Evolutionary conservation across 1,284 basidiomycete species (phyloP).

Genomic region (Fomes fomentarius): DNA sequence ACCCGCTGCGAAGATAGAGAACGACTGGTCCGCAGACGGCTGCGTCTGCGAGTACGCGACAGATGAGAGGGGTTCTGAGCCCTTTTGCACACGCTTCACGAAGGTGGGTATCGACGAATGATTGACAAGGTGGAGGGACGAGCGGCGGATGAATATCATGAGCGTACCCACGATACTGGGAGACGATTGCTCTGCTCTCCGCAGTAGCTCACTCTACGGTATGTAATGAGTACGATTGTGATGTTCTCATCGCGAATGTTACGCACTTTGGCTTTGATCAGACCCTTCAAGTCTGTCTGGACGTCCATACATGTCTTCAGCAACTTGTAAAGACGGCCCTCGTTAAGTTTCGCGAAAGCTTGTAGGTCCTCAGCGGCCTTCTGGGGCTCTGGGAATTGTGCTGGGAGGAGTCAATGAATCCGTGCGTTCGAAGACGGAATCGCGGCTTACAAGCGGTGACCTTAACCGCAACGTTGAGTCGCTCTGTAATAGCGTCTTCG

Average conservation of each 20-base stretch:
- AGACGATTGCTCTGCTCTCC: slow-evolving; percentile 74
- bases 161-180: slow-evolving; percentile 71
- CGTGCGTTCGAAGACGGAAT: not conserved
- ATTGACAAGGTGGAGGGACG: slow-evolving; percentile 79
- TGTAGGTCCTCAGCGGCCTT: slow-evolving; percentile 82
- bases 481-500: slow-evolving; percentile 62
- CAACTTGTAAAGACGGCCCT: slow-evolving; percentile 84
- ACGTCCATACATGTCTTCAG: slow-evolving; percentile 83
- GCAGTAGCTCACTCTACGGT: slow-evolving; percentile 72
- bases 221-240: not conserved
- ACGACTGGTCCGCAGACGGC: slow-evolving; percentile 17
- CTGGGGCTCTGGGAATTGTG: slow-evolving; percentile 66
- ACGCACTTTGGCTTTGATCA: slow-evolving; percentile 79
- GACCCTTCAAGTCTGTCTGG: slow-evolving; percentile 79
- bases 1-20: slow-evolving; percentile 19
- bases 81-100: slow-evolving; percentile 64
- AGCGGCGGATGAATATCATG: slow-evolving; percentile 71
- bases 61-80: slow-evolving; percentile 21
- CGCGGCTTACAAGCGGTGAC: slow-evolving; percentile 55
- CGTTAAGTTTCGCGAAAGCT: slow-evolving; percentile 87
- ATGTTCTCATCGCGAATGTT: not conserved
- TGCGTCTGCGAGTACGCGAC: slow-evolving; percentile 23
- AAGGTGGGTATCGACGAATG: slow-evolving; percentile 85
- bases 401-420: slow-evolving; percentile 35
- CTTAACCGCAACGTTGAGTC: slow-evolving; percentile 58